Base-by-base conservation (phyloP, 208 protist genomes). In the Leishmania martiniquensis region DNA sequence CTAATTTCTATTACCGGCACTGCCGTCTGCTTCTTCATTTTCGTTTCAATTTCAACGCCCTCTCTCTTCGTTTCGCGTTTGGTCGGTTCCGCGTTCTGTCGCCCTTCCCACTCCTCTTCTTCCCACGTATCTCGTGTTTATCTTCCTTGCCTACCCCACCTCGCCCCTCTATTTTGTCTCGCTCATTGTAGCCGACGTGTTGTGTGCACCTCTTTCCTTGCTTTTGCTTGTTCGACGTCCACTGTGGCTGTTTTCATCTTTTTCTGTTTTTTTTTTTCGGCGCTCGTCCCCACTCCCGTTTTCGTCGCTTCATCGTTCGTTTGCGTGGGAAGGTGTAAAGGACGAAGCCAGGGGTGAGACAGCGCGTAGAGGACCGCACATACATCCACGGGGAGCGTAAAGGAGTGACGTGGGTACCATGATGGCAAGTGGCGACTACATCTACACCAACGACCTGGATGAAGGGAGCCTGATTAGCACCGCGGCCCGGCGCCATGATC, bases 371-470 rank as follows among this genome's bases (percentile, higher is more conserved):
- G 20, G 47, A 13, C 44, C 66, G 15, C 39, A 55, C 45, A 37
- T 42, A 72, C 44, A 55, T 45, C 29, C 39, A 17, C 63, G 44
- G 63, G 39, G 22, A n/a, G 63, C 25, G 17, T n/a, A 9, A 59
- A 44, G 20, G 7, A 39, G 69, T 17, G 52, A 9, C 32, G 13
- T 62, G 47, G 51, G 15, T 20, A 72, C 5, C 52, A 63, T 60
- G 32, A 79, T 80, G 78, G 62, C 68, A 32, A 83, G 60, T 52
- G 78, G 49, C 15, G 82, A 63, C 42, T 86, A 83, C 70, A 78
- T 54, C 10, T 86, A 83, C 73, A 73, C 68, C 34, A 86, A 75
- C 57, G 82, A 86, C 62, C 69, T 76, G 22, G 82, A 82, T 63
- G 76, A 77, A 42, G 72, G 37, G 17, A 59, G 34, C 22, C n/a